A percentile compares a stretch with the other conserved stretches of the same genome.
Conservation (phyloP, 306 rosid species). For the Corylus heterophylla region DNA sequence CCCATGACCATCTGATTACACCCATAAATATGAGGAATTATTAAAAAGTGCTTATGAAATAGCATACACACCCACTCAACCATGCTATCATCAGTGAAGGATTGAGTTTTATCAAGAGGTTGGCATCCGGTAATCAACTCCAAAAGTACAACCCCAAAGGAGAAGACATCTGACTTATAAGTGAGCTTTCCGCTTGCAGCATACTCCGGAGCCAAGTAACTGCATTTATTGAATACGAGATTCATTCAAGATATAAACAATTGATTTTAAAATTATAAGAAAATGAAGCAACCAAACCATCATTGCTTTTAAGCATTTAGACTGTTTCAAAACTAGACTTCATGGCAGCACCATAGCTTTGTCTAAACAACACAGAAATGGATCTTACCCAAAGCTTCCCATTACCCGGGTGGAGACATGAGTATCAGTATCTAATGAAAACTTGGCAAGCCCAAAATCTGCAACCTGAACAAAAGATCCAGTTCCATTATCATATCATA, state of each 20-base stretch:
- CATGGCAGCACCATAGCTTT: not conserved
- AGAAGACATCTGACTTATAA: constrained; percentile 59
- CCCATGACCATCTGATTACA: not conserved
- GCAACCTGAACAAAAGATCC: constrained; percentile 47
- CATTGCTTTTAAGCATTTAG: not conserved
- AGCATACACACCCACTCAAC: constrained; percentile 59
- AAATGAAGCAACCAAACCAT: not conserved
- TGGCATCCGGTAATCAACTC: constrained; percentile 63
- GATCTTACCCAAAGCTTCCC: constrained; percentile 74
- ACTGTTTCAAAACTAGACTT: not conserved
- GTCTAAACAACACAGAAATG: not conserved
- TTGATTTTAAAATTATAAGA: not conserved
- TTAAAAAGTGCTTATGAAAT: constrained; percentile 4
- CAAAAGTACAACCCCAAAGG: constrained; percentile 70
- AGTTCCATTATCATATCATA: not conserved
- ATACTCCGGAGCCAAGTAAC: constrained; percentile 75
- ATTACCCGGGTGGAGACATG: constrained; percentile 49
- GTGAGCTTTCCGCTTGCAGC: constrained; percentile 71
- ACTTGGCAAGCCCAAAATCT: constrained; percentile 68
- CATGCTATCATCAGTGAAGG: constrained; percentile 56
- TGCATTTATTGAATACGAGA: constrained; percentile 30
- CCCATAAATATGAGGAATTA: not conserved
- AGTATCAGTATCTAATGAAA: too few relatives aligned
- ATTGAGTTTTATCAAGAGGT: constrained; percentile 45
- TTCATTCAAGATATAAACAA: not conserved